Conservation (phyloP, 352 stramenopile species). For the Bremia lactucae region DNA sequence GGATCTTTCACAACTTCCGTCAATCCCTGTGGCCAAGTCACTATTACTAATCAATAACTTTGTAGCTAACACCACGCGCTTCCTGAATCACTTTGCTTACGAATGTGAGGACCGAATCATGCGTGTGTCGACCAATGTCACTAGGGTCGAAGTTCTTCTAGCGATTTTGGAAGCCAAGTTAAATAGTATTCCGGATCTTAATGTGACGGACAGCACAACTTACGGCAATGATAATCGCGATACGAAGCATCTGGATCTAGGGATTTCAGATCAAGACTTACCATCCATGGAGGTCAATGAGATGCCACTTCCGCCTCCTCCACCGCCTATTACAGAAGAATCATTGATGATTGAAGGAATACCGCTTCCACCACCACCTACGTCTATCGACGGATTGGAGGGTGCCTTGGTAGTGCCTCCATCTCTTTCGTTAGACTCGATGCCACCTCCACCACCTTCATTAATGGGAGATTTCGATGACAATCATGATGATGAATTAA, state of each 20-base stretch:
- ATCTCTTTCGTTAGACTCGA: slow-evolving; percentile 8
- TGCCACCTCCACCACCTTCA: slow-evolving; percentile 21
- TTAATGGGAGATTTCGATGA: slow-evolving; percentile 22
- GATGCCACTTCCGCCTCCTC: slow-evolving; percentile 35
- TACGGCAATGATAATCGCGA: slow-evolving; percentile 6
- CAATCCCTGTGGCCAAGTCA: slow-evolving; percentile 66
- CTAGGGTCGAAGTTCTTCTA: slow-evolving; percentile 73
- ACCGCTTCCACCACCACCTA: slow-evolving; percentile 6
- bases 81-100: slow-evolving; percentile 80
- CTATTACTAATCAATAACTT: slow-evolving; percentile 84
- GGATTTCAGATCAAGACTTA: slow-evolving; percentile 59
- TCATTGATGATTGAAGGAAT: slow-evolving; percentile 11
- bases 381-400: slow-evolving; percentile 18
- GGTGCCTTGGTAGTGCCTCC: slow-evolving; percentile 16
- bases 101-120: slow-evolving; percentile 76
- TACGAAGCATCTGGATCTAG: slow-evolving; percentile 27
- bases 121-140: slow-evolving; percentile 60
- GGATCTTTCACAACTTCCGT: slow-evolving; percentile 64
- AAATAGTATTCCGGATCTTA: slow-evolving; percentile 73
- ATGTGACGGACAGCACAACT: slow-evolving; percentile 42
- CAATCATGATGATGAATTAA: slow-evolving; percentile 12
- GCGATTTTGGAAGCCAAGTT: slow-evolving; percentile 81
- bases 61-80: slow-evolving; percentile 74
- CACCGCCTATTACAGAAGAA: slow-evolving; percentile 22
- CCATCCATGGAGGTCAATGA: slow-evolving; percentile 34